phyloP scores from a whole-genome alignment of 1,284 basidiomycete genomes.

The Microbotryum intermedium region DNA sequence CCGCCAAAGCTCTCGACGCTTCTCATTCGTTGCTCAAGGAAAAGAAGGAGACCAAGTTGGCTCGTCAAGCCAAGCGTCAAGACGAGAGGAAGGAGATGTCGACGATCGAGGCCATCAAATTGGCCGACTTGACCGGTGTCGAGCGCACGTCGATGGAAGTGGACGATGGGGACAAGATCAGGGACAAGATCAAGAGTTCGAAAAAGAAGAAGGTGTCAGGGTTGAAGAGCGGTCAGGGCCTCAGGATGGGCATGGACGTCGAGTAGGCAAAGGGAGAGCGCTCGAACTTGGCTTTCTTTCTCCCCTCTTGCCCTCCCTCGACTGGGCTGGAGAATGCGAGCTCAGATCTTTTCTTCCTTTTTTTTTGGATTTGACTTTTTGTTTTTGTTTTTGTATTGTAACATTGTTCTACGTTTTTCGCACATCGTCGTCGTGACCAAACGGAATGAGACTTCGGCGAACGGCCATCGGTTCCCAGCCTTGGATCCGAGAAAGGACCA shows the following conservation, averaged over 20 bases:
- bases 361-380: no score
- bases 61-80: constrained; percentile 11
- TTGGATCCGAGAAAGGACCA: no score
- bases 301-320: no score
- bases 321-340: no score
- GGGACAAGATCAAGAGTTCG: constrained; percentile 29
- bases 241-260: constrained; percentile 17
- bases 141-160: constrained; percentile 19
- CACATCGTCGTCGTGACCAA: no score
- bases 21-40: constrained; percentile 26
- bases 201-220: constrained; percentile 16
- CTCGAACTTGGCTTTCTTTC: no score
- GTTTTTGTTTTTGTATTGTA: no score
- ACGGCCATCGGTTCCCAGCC: no score
- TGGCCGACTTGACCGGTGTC: constrained; percentile 23
- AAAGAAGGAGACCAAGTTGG: constrained; percentile 28
- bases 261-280: not conserved
- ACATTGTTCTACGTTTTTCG: no score
- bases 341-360: no score
- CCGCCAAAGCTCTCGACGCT: constrained; percentile 31
- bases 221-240: constrained; percentile 7
- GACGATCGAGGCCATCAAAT: constrained; percentile 27
- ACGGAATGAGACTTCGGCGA: no score
- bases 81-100: constrained; percentile 21
- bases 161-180: constrained; percentile 14